Base-by-base conservation (phyloP, 352 stramenopile genomes). In the Pythium aristosporum region DNA sequence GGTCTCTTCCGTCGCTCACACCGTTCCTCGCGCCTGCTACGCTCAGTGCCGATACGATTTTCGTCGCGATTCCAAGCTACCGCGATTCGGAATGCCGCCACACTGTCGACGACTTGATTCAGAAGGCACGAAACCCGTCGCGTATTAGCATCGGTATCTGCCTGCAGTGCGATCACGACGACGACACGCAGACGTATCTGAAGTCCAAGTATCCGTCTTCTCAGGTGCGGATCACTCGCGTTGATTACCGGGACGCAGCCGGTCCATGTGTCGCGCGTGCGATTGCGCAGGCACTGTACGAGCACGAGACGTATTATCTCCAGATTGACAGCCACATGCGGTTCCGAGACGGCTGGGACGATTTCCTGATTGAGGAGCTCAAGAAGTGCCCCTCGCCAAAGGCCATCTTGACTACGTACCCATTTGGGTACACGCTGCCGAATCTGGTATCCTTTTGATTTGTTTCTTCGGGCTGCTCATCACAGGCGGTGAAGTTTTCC, bases 271-370 rank as follows among this genome's bases (percentile, higher is more conserved):
- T 96, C 34, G 94, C 96, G 34, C 82, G 96, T 34, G 69, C 77
- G 36, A 69, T 91, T 6, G 80, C 81, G 11, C 89, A 98, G 71
- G 72, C 72, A 21, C 69, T 98, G 2, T 96, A 83, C 68, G 51
- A 77, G 18, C 82, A 76, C 25, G 94, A 99, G 69, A 42, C 79
- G 13, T 98, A 92, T 69, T 82, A 97, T 37, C 80, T 99, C 5
- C 94, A 98, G 70, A 97, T 98, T 65, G 96, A 99, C 71, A 97
- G 92, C 57, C 96, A 98, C 74, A 99, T 97, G 83, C 82, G 92
- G 1, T 85, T 94, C 42, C 78, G 78, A 8, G 55, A 51, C 13
- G 74, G 79, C 18, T 99, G 94, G 94, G 96, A 99, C 69, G 72
- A 61, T 11, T 98, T 92, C 57, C 67, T 99, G 44, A 88, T 98